phyloP scores from a whole-genome alignment of 1,284 basidiomycete genomes.

The Inonotus obliquus region DNA sequence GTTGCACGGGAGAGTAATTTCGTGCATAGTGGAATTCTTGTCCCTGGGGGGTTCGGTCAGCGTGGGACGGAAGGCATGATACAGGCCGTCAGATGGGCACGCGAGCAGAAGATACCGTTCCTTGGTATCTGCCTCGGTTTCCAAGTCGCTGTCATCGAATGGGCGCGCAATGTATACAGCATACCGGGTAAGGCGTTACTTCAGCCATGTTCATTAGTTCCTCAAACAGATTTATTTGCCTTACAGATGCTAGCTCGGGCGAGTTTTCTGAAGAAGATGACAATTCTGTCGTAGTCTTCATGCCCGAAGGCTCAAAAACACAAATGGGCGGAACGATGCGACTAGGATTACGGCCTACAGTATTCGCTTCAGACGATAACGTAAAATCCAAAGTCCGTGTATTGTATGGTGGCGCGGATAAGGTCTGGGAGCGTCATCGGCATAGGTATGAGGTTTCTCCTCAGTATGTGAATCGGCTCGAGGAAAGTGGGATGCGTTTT shows the following conservation, averaged over 20 bases:
- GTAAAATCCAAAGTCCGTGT: conserved; percentile 68
- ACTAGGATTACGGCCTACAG: conserved; percentile 88
- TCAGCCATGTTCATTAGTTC: not conserved
- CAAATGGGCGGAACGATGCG: conserved; percentile 99
- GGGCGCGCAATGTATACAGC: conserved; percentile 83
- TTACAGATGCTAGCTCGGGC: conserved; percentile 79
- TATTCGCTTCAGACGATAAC: conserved; percentile 66
- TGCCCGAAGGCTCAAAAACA: conserved; percentile 98
- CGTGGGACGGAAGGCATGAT: conserved; percentile 98
- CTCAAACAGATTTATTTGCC: not conserved
- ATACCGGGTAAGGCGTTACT: conserved; percentile 48
- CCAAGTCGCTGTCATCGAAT: conserved; percentile 96
- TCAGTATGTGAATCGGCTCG: conserved; percentile 71
- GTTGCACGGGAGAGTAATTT: not conserved
- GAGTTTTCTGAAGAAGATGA: conserved; percentile 67
- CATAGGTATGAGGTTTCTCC: conserved; percentile 99
- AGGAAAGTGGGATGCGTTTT: conserved; percentile 75
- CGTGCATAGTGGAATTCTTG: conserved; percentile 77
- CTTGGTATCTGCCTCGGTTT: conserved; percentile 97
- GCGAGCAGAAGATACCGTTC: conserved; percentile 94
- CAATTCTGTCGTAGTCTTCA: conserved; percentile 89
- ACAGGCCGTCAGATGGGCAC: conserved; percentile 92
- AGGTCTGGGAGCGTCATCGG: conserved; percentile 96
- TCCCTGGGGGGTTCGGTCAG: conserved; percentile 92
- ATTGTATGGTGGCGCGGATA: conserved; percentile 82